Evolutionary conservation across 768 basidiomycete species (phyloP), one percentile per base, ranked within the genome.

Genomic region (Leucosporidium creatinivorum): DNA sequence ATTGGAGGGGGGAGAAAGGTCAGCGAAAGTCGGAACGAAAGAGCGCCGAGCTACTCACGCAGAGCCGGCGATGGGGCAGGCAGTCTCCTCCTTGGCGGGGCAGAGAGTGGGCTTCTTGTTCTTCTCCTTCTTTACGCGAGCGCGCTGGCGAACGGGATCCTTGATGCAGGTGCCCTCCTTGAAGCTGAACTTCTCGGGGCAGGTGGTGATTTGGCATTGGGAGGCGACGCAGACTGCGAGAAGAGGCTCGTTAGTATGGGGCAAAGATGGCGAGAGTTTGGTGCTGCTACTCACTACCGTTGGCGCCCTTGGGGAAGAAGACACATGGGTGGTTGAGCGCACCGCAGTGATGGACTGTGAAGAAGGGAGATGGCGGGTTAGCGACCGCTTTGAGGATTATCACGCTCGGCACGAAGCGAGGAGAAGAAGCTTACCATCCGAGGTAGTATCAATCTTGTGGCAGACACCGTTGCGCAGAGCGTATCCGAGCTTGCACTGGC

Each of bases 51-150:
- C 39, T 44, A 44, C 39, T 44, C 39, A 44, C 39, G 70, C 68
- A 26, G 70, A 69, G n/a, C 67, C 67, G 6, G 50, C 21, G 31
- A 72, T 69, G 6, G 70, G 70, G 57, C 70, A 72, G 12, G 70
- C 67, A 30, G 62, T 48, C 33, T 72, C 70, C 39, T 44, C 39
- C 39, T 44, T 44, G 39, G 39, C 39, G 39, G 39, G 39, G 39
- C 39, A 44, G 15, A 44, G 39, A 44, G 39, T 44, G 15, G 67
- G 54, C 48, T 59, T 33, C 44, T n/a, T 15, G 59, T 54, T 50
- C 52, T 55, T 64, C 33, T 49, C 49, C 55, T 62, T 63, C 65
- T 66, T 66, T 19, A 58, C 57, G 56, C 50, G 31, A 23, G 69
- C 66, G 23, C 51, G 60, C 56, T 70, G 66, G 7, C 52, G 60